phyloP scores from a whole-genome alignment of 2,329 filamentous ascomycete species.

The Furcasterigmium sp. region DNA sequence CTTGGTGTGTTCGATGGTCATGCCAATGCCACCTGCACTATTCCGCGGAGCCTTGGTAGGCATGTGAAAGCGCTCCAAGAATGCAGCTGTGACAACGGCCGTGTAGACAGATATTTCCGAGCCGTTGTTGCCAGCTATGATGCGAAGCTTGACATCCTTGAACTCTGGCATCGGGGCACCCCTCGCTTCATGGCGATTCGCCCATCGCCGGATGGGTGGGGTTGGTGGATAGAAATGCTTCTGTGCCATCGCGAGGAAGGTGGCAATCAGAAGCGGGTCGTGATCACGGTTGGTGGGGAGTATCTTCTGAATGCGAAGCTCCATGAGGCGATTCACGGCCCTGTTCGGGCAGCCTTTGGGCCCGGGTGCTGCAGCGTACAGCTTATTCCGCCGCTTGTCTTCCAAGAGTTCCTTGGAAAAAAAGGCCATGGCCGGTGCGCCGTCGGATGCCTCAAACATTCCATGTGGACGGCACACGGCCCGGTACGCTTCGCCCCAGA shows the following conservation, averaged over 20 bases:
- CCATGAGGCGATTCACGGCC: constrained; percentile 42
- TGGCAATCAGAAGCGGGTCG: constrained; percentile 46
- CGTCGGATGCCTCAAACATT: background rate
- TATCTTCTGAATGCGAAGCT: constrained; percentile 39
- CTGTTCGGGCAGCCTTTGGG: constrained; percentile 36
- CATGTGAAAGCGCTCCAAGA: constrained; percentile 44
- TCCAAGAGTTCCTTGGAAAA: constrained; percentile 41
- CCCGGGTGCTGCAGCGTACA: constrained; percentile 38
- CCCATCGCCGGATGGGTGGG: too few species aligned
- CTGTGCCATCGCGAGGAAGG: constrained; percentile 54
- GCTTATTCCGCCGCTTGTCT: constrained; percentile 34
- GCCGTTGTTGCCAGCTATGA: constrained; percentile 46
- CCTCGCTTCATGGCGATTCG: constrained; percentile 2
- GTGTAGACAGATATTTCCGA: constrained; percentile 50
- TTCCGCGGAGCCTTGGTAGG: constrained; percentile 31
- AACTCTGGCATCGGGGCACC: constrained; percentile 25
- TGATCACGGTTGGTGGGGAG: constrained; percentile 42
- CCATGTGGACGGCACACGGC: background rate
- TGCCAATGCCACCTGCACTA: constrained; percentile 17
- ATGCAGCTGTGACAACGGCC: constrained; percentile 38
- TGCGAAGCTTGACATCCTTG: constrained; percentile 40
- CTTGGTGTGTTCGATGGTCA: constrained; percentile 41
- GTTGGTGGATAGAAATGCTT: constrained; percentile 39
- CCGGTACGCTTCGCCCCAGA: background rate
- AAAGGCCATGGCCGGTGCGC: constrained; percentile 35